Percentiles rank a stretch among this genome's conserved stretches.
phyloP scores from a whole-genome alignment of 1,284 basidiomycete genomes.

The Caloboletus inedulis region DNA sequence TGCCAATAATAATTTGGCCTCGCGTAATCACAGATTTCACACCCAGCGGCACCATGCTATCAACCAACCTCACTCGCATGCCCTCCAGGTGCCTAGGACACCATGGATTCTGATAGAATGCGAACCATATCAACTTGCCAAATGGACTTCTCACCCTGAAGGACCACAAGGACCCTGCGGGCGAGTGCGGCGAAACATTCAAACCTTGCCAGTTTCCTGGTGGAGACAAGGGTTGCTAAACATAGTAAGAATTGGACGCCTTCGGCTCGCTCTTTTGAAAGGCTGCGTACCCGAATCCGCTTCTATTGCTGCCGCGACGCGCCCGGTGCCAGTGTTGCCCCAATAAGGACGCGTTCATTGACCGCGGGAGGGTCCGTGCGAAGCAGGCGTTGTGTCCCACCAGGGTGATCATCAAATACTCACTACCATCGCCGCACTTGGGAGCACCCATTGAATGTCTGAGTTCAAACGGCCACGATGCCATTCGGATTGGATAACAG shows the following conservation, averaged over 20 bases:
- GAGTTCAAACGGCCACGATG: not conserved
- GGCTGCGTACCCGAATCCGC: not conserved
- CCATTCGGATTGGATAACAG: not conserved
- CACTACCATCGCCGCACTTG: not conserved
- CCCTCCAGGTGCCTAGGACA: not conserved
- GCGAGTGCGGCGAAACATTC: not conserved
- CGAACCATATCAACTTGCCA: not conserved
- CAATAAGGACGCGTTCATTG: not conserved
- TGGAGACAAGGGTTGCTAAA: slow-evolving; percentile 13
- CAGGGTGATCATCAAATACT: not conserved
- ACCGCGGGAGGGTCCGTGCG: not conserved
- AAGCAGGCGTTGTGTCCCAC: not conserved
- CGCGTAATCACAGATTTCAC: slow-evolving; percentile 11
- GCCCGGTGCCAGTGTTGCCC: not conserved
- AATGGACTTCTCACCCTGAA: slow-evolving; percentile 1
- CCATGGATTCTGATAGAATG: not conserved
- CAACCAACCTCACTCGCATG: not conserved
- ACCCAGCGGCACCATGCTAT: slow-evolving; percentile 15
- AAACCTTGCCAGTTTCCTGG: slow-evolving; percentile 7
- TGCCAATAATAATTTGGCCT: not conserved
- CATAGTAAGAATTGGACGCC: slow-evolving; percentile 1
- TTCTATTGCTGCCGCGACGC: slow-evolving; percentile 20
- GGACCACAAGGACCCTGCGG: not conserved
- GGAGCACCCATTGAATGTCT: not conserved
- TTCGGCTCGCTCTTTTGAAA: slow-evolving; percentile 16